A percentile compares a stretch with the other conserved stretches of the same genome.
Conservation (phyloP, 2,329 filamentous ascomycete genomes). For the Fusarium cicatricum region DNA sequence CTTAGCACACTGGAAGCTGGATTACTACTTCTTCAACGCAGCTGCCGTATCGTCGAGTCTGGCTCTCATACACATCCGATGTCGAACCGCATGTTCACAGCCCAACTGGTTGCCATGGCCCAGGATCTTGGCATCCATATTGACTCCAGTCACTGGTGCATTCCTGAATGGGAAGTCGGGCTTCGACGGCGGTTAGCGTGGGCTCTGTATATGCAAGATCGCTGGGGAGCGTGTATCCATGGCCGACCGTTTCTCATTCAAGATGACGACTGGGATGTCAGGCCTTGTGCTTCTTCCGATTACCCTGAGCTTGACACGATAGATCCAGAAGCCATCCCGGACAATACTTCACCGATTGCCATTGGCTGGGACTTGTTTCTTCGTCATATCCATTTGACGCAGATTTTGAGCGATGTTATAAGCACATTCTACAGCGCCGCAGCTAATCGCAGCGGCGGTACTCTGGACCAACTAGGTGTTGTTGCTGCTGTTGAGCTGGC, state of each 20-base stretch:
- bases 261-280: conserved; percentile 63
- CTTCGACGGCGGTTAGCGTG: conserved; percentile 69
- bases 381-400: conserved; percentile 58
- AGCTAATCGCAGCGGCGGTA: conserved; percentile 43
- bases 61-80: conserved; percentile 33
- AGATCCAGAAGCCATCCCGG: conserved; percentile 46
- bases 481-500: conserved; percentile 47
- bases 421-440: conserved; percentile 56
- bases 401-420: conserved; percentile 60
- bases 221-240: conserved; percentile 66
- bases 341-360: conserved; percentile 53
- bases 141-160: conserved; percentile 68
- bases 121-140: conserved; percentile 68
- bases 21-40: conserved; percentile 60
- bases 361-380: conserved; percentile 59
- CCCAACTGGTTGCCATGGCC: conserved; percentile 63
- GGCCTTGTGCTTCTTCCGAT: conserved; percentile 45
- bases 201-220: conserved; percentile 72
- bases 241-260: conserved; percentile 64
- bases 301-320: conserved; percentile 50
- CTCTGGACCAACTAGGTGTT: conserved; percentile 45
- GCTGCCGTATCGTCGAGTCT: conserved; percentile 50
- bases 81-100: conserved; percentile 56
- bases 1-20: conserved; percentile 64
- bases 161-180: conserved; percentile 70